These are phyloP conservation scores for Lindgomyces ingoldianus DNA, from an alignment of 495 filamentous ascomycete species.

Conservation along the genomic window DNA sequence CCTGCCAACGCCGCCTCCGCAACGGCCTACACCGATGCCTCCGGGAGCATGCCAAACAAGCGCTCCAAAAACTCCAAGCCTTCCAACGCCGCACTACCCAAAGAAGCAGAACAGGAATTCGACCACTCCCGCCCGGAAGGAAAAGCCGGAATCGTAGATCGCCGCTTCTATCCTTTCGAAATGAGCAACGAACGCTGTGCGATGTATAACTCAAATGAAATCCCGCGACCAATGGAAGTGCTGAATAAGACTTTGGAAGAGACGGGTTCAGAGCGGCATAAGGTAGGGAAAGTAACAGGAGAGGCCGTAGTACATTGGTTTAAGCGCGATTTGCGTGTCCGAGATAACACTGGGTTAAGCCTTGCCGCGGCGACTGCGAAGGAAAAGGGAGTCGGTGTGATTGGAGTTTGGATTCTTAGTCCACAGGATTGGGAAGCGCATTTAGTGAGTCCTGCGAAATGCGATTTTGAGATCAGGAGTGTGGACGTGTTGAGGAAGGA, in stretches of 20 bases:
- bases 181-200: slow-evolving; percentile 75
- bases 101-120: slow-evolving; percentile 20
- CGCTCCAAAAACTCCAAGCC: slow-evolving; percentile 20
- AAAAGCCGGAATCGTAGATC: slow-evolving; percentile 44
- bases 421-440: slow-evolving; percentile 88
- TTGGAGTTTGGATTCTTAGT: slow-evolving; percentile 77
- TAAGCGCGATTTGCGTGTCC: slow-evolving; percentile 73
- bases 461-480: slow-evolving; percentile 77
- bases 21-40: slow-evolving; percentile 20
- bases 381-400: slow-evolving; percentile 64
- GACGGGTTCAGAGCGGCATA: slow-evolving; percentile 44
- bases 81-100: neutral
- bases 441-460: slow-evolving; percentile 66
- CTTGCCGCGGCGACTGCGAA: slow-evolving; percentile 61
- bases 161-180: slow-evolving; percentile 80
- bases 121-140: slow-evolving; percentile 42
- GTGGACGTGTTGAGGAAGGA: slow-evolving; percentile 66
- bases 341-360: slow-evolving; percentile 73
- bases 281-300: slow-evolving; percentile 39
- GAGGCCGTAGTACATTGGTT: slow-evolving; percentile 88
- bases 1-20: slow-evolving; percentile 25
- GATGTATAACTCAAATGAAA: slow-evolving; percentile 65
- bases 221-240: slow-evolving; percentile 65
- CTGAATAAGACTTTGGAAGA: slow-evolving; percentile 38
- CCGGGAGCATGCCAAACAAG: slow-evolving; percentile 29